Percentiles rank a stretch among this genome's conserved stretches.
Conservation (phyloP, 495 filamentous ascomycete genomes). For the Lepraria neglecta region DNA sequence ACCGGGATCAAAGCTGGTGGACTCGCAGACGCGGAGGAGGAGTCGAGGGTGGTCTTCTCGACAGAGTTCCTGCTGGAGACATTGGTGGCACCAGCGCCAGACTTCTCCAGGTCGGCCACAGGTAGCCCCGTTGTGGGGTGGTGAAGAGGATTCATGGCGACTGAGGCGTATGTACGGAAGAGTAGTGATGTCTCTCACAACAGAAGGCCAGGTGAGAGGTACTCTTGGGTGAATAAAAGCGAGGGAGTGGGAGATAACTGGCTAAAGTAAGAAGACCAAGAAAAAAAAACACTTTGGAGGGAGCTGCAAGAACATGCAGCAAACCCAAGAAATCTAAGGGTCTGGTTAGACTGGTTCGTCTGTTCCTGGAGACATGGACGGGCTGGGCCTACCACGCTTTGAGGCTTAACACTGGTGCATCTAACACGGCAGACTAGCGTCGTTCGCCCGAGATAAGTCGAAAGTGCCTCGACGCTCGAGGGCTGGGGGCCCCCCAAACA, state of each 20-base stretch:
- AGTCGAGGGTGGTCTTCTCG: constrained; percentile 17
- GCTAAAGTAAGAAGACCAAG: neutral
- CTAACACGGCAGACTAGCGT: neutral
- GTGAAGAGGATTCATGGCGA: constrained; percentile 7
- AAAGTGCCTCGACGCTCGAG: neutral
- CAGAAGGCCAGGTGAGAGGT: neutral
- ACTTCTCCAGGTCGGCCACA: constrained; percentile 3
- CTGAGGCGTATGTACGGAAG: neutral
- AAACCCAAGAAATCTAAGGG: neutral
- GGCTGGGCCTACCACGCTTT: neutral
- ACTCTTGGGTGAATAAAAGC: neutral
- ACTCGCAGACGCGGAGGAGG: constrained; percentile 13
- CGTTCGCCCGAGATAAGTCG: neutral
- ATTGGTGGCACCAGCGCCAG: neutral
- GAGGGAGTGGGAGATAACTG: neutral
- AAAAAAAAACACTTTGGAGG: neutral
- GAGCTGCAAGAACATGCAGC: neutral
- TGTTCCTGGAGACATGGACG: constrained; percentile 1
- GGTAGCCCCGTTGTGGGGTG: neutral
- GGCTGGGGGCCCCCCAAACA: neutral
- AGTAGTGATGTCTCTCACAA: neutral
- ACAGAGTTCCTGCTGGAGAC: neutral
- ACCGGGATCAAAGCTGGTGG: constrained; percentile 17
- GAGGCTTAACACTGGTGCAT: constrained; percentile 7
- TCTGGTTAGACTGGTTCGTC: neutral